Conservation (phyloP, 129 eudicot genomes). For the Tagetes erecta region DNA sequence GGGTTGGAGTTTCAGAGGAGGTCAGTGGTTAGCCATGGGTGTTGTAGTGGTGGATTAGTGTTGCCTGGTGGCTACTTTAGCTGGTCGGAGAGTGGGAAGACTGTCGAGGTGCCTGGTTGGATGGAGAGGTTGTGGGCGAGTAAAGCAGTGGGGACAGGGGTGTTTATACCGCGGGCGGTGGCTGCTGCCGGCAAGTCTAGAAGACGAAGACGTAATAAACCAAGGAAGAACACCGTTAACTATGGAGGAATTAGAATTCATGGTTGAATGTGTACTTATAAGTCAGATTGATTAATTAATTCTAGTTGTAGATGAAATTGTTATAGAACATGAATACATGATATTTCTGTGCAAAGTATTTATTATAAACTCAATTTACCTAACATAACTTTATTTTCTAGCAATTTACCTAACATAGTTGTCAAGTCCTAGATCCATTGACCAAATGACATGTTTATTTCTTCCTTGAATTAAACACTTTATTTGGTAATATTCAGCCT, state of each 20-base stretch:
- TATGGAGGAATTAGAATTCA: conserved; percentile 1
- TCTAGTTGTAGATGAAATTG: background rate
- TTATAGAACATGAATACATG: background rate
- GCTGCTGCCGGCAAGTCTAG: conserved; percentile 19
- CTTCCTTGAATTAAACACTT: background rate
- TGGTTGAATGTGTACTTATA: background rate
- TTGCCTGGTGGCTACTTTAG: conserved; percentile 38
- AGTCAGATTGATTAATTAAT: background rate
- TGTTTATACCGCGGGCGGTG: conserved; percentile 58
- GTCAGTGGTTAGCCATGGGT: background rate
- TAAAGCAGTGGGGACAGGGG: conserved; percentile 58
- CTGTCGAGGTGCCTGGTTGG: conserved; percentile 49
- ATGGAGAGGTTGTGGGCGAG: conserved; percentile 53
- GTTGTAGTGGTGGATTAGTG: background rate
- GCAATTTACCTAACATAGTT: too few relatives aligned
- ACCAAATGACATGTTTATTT: conserved; percentile 9
- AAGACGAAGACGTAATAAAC: background rate
- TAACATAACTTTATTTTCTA: too few relatives aligned
- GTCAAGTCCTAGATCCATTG: conserved; percentile 16
- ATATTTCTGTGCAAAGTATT: background rate
- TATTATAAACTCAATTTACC: background rate
- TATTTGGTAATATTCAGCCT: conserved; percentile 27
- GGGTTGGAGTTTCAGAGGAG: conserved; percentile 16
- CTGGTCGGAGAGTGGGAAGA: conserved; percentile 43
- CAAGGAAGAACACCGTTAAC: background rate